A percentile compares a stretch with the other conserved stretches of the same genome.
These are phyloP conservation scores for Peniophora sp. DNA, from an alignment of 1,284 basidiomycete species.

Conservation along the genomic window DNA sequence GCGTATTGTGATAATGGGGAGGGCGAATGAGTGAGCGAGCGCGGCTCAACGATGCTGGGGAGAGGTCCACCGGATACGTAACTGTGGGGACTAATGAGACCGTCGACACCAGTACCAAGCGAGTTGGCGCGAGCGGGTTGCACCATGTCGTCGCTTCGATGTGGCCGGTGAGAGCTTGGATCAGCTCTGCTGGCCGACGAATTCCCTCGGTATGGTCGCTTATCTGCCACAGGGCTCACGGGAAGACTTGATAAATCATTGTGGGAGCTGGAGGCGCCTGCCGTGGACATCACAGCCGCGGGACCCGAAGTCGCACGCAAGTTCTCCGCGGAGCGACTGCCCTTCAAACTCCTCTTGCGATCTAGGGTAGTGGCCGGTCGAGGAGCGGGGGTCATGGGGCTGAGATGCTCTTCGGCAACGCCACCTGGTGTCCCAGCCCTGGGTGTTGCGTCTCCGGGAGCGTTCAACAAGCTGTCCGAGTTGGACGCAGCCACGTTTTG, in stretches of 20 bases:
- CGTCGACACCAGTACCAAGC: conserved; percentile 4
- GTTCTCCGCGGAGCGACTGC: background rate
- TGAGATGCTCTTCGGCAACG: background rate
- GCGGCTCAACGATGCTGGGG: conserved; percentile 3
- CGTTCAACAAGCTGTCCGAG: conserved; percentile 12
- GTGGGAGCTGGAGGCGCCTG: conserved; percentile 24
- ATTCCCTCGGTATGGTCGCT: conserved; percentile 18
- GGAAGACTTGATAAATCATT: conserved; percentile 46
- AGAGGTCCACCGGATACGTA: conserved; percentile 7
- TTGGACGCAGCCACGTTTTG: conserved; percentile 21
- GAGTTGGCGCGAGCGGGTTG: conserved; percentile 9
- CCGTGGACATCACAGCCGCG: conserved; percentile 14
- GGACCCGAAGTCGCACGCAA: conserved; percentile 3
- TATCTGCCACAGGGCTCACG: conserved; percentile 24
- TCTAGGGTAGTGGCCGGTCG: conserved; percentile 20
- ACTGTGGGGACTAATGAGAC: conserved; percentile 3
- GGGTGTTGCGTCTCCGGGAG: conserved; percentile 6
- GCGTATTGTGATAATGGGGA: background rate
- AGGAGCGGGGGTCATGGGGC: conserved; percentile 27
- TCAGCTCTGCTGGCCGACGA: conserved; percentile 6
- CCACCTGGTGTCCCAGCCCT: conserved; percentile 30
- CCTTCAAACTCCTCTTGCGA: conserved; percentile 11
- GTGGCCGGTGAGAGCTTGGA: background rate
- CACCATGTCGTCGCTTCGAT: background rate
- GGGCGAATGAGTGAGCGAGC: background rate